Base-by-base conservation (phyloP, 331 rosid species). In the Arachis monticola region DNA sequence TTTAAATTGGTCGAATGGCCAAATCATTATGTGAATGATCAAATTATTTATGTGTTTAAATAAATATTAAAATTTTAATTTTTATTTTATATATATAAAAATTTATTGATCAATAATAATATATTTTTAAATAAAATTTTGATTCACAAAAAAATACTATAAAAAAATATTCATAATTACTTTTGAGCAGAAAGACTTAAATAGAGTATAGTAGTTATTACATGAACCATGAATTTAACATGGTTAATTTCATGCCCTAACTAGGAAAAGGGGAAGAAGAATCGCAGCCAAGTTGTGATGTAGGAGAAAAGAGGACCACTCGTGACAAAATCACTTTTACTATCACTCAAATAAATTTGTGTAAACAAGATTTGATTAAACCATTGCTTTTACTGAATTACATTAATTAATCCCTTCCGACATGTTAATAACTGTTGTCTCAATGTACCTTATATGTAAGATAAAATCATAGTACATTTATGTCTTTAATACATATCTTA, bases 231-330 rank as follows among this genome's bases (percentile, higher is more conserved):
- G 40, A 2, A 35, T 35, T 35, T 5, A 35, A 35, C 5, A 35
- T 2, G 40, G 3, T 35, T 35, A 35, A 35, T 35, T 35, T 35
- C 32, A 7, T 17, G 75, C 75, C 64, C 64, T 70, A 12, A 3
- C 64, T 70, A 12, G 7, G 52, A 70, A 56, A 55, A 70, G 52
- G 55, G 42, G 17, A 70, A n/a, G 32, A 57, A 40, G 14, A 7
- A 63, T 58, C 57, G 32, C 12, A 70, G 56, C 45, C 76, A 71
- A 31, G 35, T 58, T 77, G 45, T 4, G 27, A 22, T 66, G 6
- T 4, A 32, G 10, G 46, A 41, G 61, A 5, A 48, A 48, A 45
- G 4, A 40, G 11, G 10, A 11, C 52, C 64, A 38, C 64, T 35
- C 48, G 9, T 32, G 35, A 51, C n/a, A 7, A 69, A 46, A 17